Conservation (phyloP, 2,329 filamentous ascomycete genomes). For the Colletotrichum kahawae region DNA sequence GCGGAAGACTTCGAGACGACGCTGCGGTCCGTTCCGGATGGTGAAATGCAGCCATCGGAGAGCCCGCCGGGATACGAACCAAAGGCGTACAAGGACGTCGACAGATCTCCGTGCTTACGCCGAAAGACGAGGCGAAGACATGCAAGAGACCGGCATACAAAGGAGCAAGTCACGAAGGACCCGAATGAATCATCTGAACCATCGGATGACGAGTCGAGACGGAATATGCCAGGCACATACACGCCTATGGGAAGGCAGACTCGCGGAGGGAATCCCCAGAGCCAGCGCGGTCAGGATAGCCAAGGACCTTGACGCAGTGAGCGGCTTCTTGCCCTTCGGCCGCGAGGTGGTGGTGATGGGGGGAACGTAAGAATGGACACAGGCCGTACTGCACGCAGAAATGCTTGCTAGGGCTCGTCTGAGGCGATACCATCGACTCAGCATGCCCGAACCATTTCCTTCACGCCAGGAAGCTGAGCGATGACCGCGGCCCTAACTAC, state of each 20-base stretch:
- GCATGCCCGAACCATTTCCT: too few relatives aligned
- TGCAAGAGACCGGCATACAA: background rate
- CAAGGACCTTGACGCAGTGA: slow-evolving; percentile 23
- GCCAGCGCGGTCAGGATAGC: background rate
- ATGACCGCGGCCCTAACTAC: too few relatives aligned
- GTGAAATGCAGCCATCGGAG: slow-evolving; percentile 17
- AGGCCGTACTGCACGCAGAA: too few relatives aligned
- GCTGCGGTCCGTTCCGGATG: slow-evolving; percentile 24
- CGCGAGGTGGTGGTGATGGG: background rate
- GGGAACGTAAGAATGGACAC: too few relatives aligned
- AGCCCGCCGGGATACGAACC: slow-evolving; percentile 20
- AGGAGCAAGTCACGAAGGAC: background rate
- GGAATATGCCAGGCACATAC: background rate
- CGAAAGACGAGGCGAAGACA: background rate
- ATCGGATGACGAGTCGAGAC: background rate
- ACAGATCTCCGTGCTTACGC: slow-evolving; percentile 22
- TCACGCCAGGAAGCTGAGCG: too few relatives aligned
- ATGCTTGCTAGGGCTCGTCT: too few relatives aligned
- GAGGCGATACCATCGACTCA: too few relatives aligned
- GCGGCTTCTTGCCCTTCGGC: slow-evolving; percentile 20
- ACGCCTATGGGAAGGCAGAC: background rate
- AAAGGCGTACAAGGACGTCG: slow-evolving; percentile 22
- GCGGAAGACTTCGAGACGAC: slow-evolving; percentile 29
- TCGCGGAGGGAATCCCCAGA: background rate
- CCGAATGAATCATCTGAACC: background rate